Base-by-base conservation (phyloP, 2,329 filamentous ascomycete genomes). In the Scedosporium boydii region DNA sequence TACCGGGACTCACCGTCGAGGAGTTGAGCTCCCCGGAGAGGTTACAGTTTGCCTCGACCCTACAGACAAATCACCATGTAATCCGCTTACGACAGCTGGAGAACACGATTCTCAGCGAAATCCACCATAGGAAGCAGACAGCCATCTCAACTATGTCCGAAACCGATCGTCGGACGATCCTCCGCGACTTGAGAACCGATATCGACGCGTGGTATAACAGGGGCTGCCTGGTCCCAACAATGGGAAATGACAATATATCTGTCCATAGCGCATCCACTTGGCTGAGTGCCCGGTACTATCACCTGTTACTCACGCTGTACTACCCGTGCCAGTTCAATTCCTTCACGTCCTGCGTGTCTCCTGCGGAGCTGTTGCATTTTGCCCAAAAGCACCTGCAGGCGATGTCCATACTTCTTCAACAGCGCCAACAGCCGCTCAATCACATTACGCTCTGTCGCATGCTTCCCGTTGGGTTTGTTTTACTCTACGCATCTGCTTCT, bases 201-300 rank as follows among this genome's bases (percentile, higher is more conserved):
- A 77, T 80, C 21, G 77, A 79, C 61, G 73, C 78, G 63, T 79
- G 78, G 76, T 79, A 79, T 64, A 78, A 73, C 63, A 75, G 73
- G 38, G 77, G 77, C 0, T 80, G 76, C 57, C 72, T 79, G 4
- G 29, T 34, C 29, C 29, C 29, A 34, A 34, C 6, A 29, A 29
- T 29, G 29, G 29, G 7, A 34, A 34, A 34, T 34, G 29, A 34
- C 9, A 34, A 34, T 9, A 34, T 34, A 34, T 34, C 29, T 6
- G 29, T 34, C 29, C 29, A 34, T 34, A 34, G 29, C 6, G 29
- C 29, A 34, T 34, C 29, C 29, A 7, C 29, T 34, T 34, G 29
- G 29, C 29, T 34, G 6, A 34, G 29, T 34, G 29, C 7, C 29
- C 29, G 29, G 29, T 34, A 34, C 29, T 34, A 34, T 9, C 29